Evolutionary conservation across 768 basidiomycete genomes (phyloP).

Genomic region (Lactifluus piperatus): DNA sequence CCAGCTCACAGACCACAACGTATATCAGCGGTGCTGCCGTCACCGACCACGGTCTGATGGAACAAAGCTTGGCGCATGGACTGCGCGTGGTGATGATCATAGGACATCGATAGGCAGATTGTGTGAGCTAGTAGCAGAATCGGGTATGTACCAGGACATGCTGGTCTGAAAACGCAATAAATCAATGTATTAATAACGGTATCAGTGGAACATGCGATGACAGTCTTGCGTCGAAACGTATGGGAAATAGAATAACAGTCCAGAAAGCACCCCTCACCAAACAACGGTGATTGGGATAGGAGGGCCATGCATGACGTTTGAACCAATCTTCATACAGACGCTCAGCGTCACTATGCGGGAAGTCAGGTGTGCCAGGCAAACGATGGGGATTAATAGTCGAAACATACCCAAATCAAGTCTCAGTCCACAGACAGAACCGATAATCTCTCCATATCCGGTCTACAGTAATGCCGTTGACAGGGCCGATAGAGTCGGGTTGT

Average conservation of each 20-base stretch:
- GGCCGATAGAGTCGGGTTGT: conserved; percentile 29
- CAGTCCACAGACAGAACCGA: conserved; percentile 49
- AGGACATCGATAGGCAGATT: not conserved
- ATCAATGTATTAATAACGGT: conserved; percentile 17
- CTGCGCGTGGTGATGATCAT: conserved; percentile 11
- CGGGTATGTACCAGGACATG: not conserved
- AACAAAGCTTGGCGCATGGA: conserved; percentile 10
- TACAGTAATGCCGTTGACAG: conserved; percentile 48
- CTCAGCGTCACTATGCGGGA: not conserved
- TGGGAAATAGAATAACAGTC: conserved; percentile 1
- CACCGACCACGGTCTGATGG: conserved; percentile 1
- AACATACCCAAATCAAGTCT: conserved; percentile 9
- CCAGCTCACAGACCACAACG: not conserved
- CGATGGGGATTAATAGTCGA: not conserved
- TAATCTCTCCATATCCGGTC: conserved; percentile 62
- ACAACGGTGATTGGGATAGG: not conserved
- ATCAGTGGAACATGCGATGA: conserved; percentile 12
- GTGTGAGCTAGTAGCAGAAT: conserved; percentile 2
- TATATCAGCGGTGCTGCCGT: conserved; percentile 8
- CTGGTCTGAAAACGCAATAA: conserved; percentile 11
- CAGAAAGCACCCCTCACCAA: conserved; percentile 12
- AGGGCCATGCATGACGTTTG: not conserved
- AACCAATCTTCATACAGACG: not conserved
- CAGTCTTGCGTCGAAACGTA: conserved; percentile 10
- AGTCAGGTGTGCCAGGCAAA: not conserved